These are phyloP conservation scores for Fusarium sp. DNA, from an alignment of 2,329 filamentous ascomycete genomes.

Conservation along the genomic window DNA sequence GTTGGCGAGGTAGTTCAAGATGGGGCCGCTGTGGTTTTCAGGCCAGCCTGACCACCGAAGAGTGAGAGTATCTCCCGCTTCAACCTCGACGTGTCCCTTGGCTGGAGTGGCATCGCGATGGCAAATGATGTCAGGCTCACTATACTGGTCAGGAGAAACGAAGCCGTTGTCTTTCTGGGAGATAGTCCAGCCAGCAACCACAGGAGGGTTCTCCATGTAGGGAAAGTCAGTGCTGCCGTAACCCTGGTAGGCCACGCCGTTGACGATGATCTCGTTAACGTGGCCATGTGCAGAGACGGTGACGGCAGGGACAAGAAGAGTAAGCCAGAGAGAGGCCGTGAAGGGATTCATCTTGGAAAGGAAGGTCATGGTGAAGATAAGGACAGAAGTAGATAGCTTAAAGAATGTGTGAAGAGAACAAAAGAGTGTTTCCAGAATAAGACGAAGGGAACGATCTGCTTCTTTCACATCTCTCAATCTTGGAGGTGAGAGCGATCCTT, in stretches of 20 bases:
- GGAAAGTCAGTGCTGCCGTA: conserved; percentile 57
- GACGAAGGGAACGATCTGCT: conserved; percentile 2
- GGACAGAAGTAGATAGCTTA: conserved; percentile 7
- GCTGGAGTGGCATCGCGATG: conserved; percentile 59
- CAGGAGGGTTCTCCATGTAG: conserved; percentile 55
- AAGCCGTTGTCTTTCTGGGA: conserved; percentile 61
- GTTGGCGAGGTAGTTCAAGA: conserved; percentile 62
- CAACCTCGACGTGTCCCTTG: conserved; percentile 56
- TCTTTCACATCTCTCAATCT: not conserved
- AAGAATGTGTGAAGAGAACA: conserved; percentile 27
- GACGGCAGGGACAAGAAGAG: conserved; percentile 23
- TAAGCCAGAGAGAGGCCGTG: conserved; percentile 22
- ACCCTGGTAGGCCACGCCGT: conserved; percentile 58
- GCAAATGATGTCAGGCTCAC: conserved; percentile 62
- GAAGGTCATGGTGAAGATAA: conserved; percentile 20
- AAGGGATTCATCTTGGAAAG: conserved; percentile 16
- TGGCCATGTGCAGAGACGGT: conserved; percentile 57
- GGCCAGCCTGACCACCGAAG: conserved; percentile 66
- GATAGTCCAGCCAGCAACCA: conserved; percentile 58
- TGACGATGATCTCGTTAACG: conserved; percentile 59
- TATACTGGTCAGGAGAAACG: conserved; percentile 62
- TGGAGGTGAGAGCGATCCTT: conserved; percentile 10
- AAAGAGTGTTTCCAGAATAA: conserved; percentile 8
- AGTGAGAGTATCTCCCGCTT: conserved; percentile 61
- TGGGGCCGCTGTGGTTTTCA: conserved; percentile 61